phyloP scores from a whole-genome alignment of 73 alveolate genomes.

The Tetrahymena borealis region DNA sequence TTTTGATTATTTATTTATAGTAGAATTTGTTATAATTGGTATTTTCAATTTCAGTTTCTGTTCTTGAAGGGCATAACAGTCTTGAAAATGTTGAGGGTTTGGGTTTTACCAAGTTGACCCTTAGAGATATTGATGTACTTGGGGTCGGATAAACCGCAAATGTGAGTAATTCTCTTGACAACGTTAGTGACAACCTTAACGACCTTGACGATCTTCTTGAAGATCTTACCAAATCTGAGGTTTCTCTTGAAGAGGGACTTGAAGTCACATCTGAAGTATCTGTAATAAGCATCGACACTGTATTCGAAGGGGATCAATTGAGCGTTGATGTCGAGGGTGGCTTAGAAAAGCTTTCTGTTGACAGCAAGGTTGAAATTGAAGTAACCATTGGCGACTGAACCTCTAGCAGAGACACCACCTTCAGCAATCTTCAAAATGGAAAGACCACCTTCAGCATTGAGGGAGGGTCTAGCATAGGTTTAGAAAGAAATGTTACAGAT shows the following conservation, averaged over 20 bases:
- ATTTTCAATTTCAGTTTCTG: neutral
- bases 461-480: neutral
- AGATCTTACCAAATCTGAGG: neutral
- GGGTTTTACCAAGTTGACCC: neutral
- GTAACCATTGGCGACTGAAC: neutral
- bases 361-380: neutral
- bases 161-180: neutral
- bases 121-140: neutral
- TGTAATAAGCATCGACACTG: neutral
- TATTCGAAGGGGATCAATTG: neutral
- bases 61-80: neutral
- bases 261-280: neutral
- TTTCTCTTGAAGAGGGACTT: neutral
- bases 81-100: neutral
- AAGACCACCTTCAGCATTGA: neutral
- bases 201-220: neutral
- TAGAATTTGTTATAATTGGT: neutral
- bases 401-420: neutral
- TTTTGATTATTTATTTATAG: too few species aligned
- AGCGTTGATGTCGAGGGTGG: neutral
- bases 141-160: neutral
- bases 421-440: neutral
- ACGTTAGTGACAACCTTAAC: neutral
- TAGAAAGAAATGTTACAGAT: neutral
- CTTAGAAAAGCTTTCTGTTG: neutral